These are phyloP conservation scores for Carex parvula DNA, from an alignment of 176 grass and related monocot species.

Conservation along the genomic window DNA sequence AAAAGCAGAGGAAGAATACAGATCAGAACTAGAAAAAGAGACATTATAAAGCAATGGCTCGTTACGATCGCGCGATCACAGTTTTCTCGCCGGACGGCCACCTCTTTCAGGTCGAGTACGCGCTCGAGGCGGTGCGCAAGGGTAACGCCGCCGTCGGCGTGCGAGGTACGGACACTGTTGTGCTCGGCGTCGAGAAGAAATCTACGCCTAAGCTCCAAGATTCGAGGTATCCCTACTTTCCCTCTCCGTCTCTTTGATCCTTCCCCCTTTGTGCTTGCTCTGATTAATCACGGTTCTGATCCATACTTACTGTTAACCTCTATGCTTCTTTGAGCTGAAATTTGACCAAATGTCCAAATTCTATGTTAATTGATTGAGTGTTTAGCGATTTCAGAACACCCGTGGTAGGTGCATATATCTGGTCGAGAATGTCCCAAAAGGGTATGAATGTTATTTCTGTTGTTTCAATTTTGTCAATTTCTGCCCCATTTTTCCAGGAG, in stretches of 20 bases:
- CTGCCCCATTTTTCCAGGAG: conserved; percentile 33
- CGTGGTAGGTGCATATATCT: not conserved
- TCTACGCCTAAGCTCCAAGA: conserved; percentile 97
- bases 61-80: conserved; percentile 99
- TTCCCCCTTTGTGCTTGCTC: not conserved
- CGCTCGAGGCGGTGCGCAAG: conserved; percentile 98
- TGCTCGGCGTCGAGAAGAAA: conserved; percentile 99
- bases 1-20: conserved; percentile 15
- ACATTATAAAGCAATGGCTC: conserved; percentile 53
- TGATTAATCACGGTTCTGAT: conserved; percentile 16
- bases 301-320: not conserved
- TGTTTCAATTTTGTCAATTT: not conserved
- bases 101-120: conserved; percentile 99
- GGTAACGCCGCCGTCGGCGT: conserved; percentile 98
- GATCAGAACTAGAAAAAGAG: conserved; percentile 31
- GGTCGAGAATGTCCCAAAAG: not conserved
- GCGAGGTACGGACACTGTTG: conserved; percentile 84
- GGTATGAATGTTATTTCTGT: not conserved
- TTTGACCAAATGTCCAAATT: not conserved
- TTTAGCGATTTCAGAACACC: not conserved
- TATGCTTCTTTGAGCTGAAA: not conserved
- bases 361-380: not conserved
- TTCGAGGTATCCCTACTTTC: conserved; percentile 45
- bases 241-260: not conserved
- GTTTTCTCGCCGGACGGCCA: conserved; percentile 99